A percentile compares a stretch with the other conserved stretches of the same genome.
Evolutionary conservation across 257 asterid genomes (phyloP).

Genomic region (Thymus quinquecostatus): DNA sequence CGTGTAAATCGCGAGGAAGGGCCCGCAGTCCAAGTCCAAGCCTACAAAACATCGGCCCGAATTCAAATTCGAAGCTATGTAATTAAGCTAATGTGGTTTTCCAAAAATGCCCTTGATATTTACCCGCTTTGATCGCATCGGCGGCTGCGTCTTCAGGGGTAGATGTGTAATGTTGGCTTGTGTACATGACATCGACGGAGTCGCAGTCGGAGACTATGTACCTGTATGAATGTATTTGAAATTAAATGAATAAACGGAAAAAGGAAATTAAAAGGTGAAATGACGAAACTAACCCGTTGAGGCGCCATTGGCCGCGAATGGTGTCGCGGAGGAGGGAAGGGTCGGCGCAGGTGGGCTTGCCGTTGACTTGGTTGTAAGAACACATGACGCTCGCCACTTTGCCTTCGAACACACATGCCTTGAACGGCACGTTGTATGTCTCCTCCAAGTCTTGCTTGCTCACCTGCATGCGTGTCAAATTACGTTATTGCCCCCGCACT

Average conservation of each 20-base stretch:
- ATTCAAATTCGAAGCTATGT: neutral
- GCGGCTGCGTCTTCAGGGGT: slow-evolving; percentile 91
- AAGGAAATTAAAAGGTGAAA: too few species aligned
- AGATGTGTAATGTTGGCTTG: slow-evolving; percentile 61
- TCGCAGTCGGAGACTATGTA: slow-evolving; percentile 94
- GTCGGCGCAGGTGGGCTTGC: slow-evolving; percentile 95
- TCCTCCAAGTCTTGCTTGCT: slow-evolving; percentile 88
- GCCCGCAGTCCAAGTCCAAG: slow-evolving; percentile 94
- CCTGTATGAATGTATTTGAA: slow-evolving; percentile 29
- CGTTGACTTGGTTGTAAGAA: slow-evolving; percentile 92
- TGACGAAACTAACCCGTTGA: slow-evolving; percentile 50
- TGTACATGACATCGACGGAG: slow-evolving; percentile 66
- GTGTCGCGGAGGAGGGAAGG: slow-evolving; percentile 72
- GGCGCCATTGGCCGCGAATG: slow-evolving; percentile 79
- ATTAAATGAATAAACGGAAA: neutral
- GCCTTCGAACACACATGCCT: slow-evolving; percentile 85
- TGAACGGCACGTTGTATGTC: slow-evolving; percentile 92
- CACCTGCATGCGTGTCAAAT: slow-evolving; percentile 46
- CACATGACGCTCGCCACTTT: slow-evolving; percentile 96
- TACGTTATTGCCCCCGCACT: neutral
- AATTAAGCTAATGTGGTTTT: neutral
- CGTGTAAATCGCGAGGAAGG: slow-evolving; percentile 71
- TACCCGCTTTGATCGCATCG: slow-evolving; percentile 73
- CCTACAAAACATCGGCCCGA: slow-evolving; percentile 40
- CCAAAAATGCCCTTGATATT: neutral